Base-by-base conservation (phyloP, 1,284 basidiomycete genomes). In the Ustilago nuda region DNA sequence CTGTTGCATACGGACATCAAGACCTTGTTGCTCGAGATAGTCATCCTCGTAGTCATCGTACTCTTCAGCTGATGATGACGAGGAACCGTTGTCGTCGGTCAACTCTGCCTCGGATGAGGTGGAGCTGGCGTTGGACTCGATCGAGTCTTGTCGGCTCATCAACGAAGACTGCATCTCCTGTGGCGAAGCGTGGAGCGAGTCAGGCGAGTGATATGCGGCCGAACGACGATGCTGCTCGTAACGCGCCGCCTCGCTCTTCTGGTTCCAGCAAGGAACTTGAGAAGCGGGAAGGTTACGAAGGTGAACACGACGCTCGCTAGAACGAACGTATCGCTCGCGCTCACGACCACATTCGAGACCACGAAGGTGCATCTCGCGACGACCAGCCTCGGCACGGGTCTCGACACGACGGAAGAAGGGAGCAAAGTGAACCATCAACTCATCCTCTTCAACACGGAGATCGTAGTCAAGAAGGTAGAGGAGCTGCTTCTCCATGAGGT, bases 401-500 rank as follows among this genome's bases (percentile, higher is more conserved):
- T 84, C 83, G 55, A 77, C 73, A 15, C 79, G 81, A 35, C 83
- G 81, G 80, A 85, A 82, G 73, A 85, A 85, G 56, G 83, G 84
- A 32, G 65, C 66, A 60, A 85, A 85, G 80, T 85, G 84, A 39
- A 73, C 76, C 64, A 81, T 74, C 41, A 85, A 73, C 75, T 85
- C 84, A 15, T 85, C 79, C 73, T 85, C 84, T 61, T 85, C 83
- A 61, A 85, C 80, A 32, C 84, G 79, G 32, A 85, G 80, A 56
- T 85, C 84, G 77, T 85, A 85, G 75, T 85, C 84, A 62, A 85
- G 83, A 17, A 85, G 76, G 74, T 83, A 84, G 61, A 85, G 79
- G 12, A 85, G 78, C 65, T 98, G 94, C 87, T 92, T 93, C 89
- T 98, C 95, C 95, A 98, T 98, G 78, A 95, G 89, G 87, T 96